Evolutionary conservation across 208 protist genomes (phyloP).

Genomic region (Crithidia mellificae): DNA sequence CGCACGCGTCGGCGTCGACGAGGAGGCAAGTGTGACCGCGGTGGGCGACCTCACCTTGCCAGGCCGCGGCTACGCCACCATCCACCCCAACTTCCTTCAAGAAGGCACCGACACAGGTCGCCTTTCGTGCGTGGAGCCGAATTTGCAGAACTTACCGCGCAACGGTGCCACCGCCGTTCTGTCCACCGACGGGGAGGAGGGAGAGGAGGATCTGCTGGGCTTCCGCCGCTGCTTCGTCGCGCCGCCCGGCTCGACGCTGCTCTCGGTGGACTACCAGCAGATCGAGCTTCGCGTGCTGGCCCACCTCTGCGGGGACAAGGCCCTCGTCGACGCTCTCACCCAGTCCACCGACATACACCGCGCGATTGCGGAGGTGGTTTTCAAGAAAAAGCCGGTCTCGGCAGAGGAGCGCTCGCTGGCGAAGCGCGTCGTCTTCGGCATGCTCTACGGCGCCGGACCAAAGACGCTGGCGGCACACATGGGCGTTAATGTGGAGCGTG

Average conservation of each 20-base stretch:
- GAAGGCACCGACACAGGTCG: constrained; percentile 90
- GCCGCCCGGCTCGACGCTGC: constrained; percentile 49
- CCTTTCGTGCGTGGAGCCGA: constrained; percentile 87
- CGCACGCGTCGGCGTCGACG: constrained; percentile 3
- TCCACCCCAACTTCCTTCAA: constrained; percentile 87
- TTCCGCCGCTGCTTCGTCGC: constrained; percentile 85
- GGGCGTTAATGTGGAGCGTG: constrained; percentile 63
- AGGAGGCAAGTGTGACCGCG: constrained; percentile 21
- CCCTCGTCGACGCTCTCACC: constrained; percentile 67
- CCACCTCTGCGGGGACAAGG: constrained; percentile 74
- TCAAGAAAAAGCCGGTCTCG: constrained; percentile 69
- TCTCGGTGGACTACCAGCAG: constrained; percentile 91
- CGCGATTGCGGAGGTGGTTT: constrained; percentile 72
- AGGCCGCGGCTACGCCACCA: constrained; percentile 27
- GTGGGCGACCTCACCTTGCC: constrained; percentile 23
- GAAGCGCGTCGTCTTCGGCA: constrained; percentile 88
- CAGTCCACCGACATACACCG: constrained; percentile 77
- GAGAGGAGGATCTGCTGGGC: constrained; percentile 42
- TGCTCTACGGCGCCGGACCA: constrained; percentile 83
- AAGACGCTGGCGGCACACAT: constrained; percentile 75
- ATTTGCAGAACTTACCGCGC: constrained; percentile 89
- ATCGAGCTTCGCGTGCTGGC: constrained; percentile 92
- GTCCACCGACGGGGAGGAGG: constrained; percentile 9
- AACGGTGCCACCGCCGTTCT: constrained; percentile 16
- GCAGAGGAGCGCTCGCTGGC: constrained; percentile 70